These are phyloP conservation scores for Pythium graminicola DNA, from an alignment of 352 stramenopile species.

Conservation along the genomic window DNA sequence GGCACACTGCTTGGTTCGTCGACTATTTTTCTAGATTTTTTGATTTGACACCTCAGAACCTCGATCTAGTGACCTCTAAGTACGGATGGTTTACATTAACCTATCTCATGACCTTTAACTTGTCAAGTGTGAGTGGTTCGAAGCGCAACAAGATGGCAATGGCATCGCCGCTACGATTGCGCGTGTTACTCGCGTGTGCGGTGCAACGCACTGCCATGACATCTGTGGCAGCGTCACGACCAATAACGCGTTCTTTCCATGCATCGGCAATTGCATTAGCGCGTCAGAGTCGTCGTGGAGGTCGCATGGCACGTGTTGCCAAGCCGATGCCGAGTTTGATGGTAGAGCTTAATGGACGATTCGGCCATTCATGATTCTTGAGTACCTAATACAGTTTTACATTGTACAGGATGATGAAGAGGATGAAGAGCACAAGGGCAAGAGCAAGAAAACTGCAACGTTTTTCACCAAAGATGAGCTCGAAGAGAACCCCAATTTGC, in stretches of 20 bases:
- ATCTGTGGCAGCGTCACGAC: background rate
- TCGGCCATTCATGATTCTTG: too few species aligned
- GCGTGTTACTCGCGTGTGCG: constrained; percentile 4
- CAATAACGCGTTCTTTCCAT: constrained; percentile 29
- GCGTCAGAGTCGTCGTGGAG: constrained; percentile 40
- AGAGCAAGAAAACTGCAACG: constrained; percentile 20
- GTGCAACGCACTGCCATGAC: background rate
- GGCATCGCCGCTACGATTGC: background rate
- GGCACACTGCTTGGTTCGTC: too few species aligned
- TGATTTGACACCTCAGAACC: too few species aligned
- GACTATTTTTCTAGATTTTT: background rate
- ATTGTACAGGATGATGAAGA: constrained; percentile 32
- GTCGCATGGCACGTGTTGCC: constrained; percentile 11
- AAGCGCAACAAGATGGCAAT: constrained; percentile 9
- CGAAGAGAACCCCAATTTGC: constrained; percentile 22
- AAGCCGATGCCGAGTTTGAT: constrained; percentile 23
- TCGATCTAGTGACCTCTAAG: constrained; percentile 5
- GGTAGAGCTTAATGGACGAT: constrained; percentile 19
- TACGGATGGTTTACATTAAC: background rate
- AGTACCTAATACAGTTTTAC: too few species aligned
- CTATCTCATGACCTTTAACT: background rate
- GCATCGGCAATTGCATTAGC: constrained; percentile 31
- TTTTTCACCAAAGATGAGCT: constrained; percentile 29
- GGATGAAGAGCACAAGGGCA: constrained; percentile 28
- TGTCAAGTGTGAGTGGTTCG: constrained; percentile 12